Percentiles rank a stretch among this genome's conserved stretches.
These are phyloP conservation scores for Clitocybe nebularis DNA, from an alignment of 1,284 basidiomycete genomes.

Conservation along the genomic window DNA sequence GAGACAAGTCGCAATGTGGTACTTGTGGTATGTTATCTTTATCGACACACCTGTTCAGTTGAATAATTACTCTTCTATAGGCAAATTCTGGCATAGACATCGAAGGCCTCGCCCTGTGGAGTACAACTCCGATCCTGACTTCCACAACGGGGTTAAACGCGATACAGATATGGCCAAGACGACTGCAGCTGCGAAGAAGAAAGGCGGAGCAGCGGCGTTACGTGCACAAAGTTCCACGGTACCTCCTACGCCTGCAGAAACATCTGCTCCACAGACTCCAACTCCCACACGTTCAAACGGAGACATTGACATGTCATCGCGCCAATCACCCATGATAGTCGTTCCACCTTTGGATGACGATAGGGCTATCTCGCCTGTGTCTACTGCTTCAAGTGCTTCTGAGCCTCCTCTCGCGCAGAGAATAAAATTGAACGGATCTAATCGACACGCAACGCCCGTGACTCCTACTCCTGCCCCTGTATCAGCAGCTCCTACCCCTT, in stretches of 20 bases:
- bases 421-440: slow-evolving; percentile 49
- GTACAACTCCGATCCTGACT: slow-evolving; percentile 70
- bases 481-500: slow-evolving; percentile 6
- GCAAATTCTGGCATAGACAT: slow-evolving; percentile 85
- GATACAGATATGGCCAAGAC: slow-evolving; percentile 54
- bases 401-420: slow-evolving; percentile 65
- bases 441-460: slow-evolving; percentile 17
- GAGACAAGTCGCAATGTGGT: slow-evolving; percentile 89
- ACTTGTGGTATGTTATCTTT: slow-evolving; percentile 70
- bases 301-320: slow-evolving; percentile 37
- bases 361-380: slow-evolving; percentile 60
- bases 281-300: slow-evolving; percentile 48
- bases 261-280: slow-evolving; percentile 54
- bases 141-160: slow-evolving; percentile 55
- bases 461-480: slow-evolving; percentile 7
- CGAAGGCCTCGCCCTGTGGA: slow-evolving; percentile 72
- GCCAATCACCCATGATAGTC: slow-evolving; percentile 30
- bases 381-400: slow-evolving; percentile 62
- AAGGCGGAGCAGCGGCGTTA: slow-evolving; percentile 45
- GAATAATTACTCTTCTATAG: slow-evolving; percentile 30
- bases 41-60: slow-evolving; percentile 4
- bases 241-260: slow-evolving; percentile 39
- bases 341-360: slow-evolving; percentile 39
- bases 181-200: slow-evolving; percentile 42
- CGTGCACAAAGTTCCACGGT: slow-evolving; percentile 36